Base-by-base conservation (phyloP, 2,329 filamentous ascomycete species). In the Beauveria sp. region DNA sequence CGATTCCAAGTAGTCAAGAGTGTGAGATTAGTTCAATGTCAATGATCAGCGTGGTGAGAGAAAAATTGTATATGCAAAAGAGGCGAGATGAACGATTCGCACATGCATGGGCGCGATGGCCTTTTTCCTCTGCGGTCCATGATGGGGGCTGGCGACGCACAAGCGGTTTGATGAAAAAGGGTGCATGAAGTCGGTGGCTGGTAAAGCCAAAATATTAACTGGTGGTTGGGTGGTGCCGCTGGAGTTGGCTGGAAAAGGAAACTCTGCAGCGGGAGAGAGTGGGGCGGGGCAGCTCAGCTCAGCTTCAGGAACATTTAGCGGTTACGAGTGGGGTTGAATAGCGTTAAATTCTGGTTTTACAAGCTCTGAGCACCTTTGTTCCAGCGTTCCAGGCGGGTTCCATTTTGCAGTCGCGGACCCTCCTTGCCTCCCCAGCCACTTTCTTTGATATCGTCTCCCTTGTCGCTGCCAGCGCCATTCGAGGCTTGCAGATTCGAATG, bases 51-150 rank as follows among this genome's bases (percentile, higher is more conserved):
- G 43, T 34, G 20, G 8, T n/a, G 51, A 55, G 34, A 49, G 26
- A 2, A 50, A 31, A 62, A 48, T 50, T 24, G 31, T 14, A 31
- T 16, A 42, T 60, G 56, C 45, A 61, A 24, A 53, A 51, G 26
- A 46, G 51, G 42, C 26, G 45, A 45, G n/a, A 20, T 59, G 31
- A 10, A 28, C 28, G 55, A 31, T 22, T 51, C 22, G 18, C 24
- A 52, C 7, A 51, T 54, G 58, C 58, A 60, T 46, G 58, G 58
- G 58, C 58, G 20, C 16, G 34, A 26, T 9, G 55, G n/a, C 55
- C 60, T 62, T 62, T 62, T 62, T 62, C 46, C 60, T 56, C 52
- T 20, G 7, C 6, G 20, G 42, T 10, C 57, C 46, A 51, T 54
- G 40, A 28, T 22, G 40, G 49, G 38, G 52, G 60, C 52, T 55